Percentiles rank a stretch among this genome's conserved stretches.
Conservation (phyloP, 164 flowering plant species). For the Stephania japonica region DNA sequence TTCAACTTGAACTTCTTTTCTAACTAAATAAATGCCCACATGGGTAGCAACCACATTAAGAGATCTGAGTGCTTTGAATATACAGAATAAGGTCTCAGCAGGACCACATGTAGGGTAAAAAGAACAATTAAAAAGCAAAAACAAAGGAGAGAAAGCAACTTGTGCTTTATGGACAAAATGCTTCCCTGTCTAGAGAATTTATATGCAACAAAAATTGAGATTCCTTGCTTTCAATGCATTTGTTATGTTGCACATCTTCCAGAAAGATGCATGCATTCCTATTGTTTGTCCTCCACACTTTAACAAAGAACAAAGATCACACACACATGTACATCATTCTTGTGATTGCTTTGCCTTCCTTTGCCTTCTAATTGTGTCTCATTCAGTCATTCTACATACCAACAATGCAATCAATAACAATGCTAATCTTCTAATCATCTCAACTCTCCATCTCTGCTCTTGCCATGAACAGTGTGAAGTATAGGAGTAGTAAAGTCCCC, state of each 20-base stretch:
- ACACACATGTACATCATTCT: no score
- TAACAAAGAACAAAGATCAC: neutral
- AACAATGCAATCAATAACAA: no score
- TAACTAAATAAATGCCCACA: neutral
- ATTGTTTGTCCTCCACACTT: neutral
- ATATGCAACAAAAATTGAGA: neutral
- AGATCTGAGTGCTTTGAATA: neutral
- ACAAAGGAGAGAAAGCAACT: neutral
- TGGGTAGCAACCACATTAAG: neutral
- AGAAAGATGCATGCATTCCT: neutral
- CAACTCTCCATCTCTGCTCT: neutral
- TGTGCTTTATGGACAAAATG: constrained; percentile 1
- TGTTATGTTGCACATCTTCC: neutral
- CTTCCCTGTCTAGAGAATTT: neutral
- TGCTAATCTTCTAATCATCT: no score
- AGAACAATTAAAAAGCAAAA: neutral
- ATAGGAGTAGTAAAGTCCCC: constrained; percentile 73
- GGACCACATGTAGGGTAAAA: neutral
- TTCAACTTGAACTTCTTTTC: no score
- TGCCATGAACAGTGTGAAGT: constrained; percentile 54
- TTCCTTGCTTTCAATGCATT: neutral
- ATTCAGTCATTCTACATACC: no score
- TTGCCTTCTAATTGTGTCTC: no score
- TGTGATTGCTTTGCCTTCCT: no score
- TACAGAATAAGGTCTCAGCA: neutral